These are phyloP conservation scores for Solanum virginianum DNA, from an alignment of 257 asterid genomes.

Conservation along the genomic window DNA sequence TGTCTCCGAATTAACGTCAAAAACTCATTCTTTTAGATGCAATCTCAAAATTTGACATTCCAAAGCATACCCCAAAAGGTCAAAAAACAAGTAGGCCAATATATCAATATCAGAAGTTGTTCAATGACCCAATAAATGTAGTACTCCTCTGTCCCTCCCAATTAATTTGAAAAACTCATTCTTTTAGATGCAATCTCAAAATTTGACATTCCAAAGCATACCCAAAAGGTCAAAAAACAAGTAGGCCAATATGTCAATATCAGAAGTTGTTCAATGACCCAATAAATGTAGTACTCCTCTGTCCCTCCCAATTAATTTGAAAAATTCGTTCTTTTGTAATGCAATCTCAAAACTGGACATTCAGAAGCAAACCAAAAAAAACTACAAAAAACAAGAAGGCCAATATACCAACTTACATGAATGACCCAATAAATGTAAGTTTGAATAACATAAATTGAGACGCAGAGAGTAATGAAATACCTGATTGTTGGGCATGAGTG, in stretches of 20 bases:
- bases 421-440: neutral
- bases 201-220: neutral
- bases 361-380: no score
- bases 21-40: neutral
- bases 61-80: neutral
- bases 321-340: neutral
- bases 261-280: neutral
- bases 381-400: neutral
- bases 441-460: no score
- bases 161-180: neutral
- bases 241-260: neutral
- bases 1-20: no score
- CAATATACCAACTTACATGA: neutral
- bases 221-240: neutral
- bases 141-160: no score
- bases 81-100: no score
- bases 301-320: no score
- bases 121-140: neutral
- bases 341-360: no score
- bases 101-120: neutral
- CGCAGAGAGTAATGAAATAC: constrained; percentile 10
- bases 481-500: constrained; percentile 48
- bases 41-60: neutral
- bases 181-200: neutral
- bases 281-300: neutral